Evolutionary conservation across 768 basidiomycete genomes (phyloP).

Genomic region (Russula sp.): DNA sequence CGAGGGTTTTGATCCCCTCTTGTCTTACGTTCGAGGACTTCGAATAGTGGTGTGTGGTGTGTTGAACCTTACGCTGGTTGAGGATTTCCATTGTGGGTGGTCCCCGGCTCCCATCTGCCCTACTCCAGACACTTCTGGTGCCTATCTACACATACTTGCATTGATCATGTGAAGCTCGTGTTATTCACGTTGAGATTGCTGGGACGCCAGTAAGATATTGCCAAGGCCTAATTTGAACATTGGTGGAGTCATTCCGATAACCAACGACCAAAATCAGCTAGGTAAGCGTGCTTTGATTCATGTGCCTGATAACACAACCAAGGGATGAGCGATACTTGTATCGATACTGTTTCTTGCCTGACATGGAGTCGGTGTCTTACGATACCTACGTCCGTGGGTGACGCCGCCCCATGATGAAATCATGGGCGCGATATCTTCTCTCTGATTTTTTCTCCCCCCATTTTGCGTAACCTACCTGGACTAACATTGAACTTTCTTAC

Average conservation of each 20-base stretch:
- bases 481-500: not conserved
- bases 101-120: not conserved
- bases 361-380: conserved; percentile 14
- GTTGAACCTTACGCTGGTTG: not conserved
- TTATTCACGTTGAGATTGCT: not conserved
- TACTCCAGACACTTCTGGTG: not conserved
- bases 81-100: conserved; percentile 1
- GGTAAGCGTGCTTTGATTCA: conserved; percentile 1
- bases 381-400: conserved; percentile 11
- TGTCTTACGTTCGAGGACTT: not conserved
- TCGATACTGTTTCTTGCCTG: not conserved
- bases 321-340: conserved; percentile 11
- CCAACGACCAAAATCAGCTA: not conserved
- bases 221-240: not conserved
- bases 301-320: not conserved
- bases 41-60: not conserved
- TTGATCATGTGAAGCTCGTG: not conserved
- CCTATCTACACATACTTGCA: not conserved
- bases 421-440: conserved; percentile 13
- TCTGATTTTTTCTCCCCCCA: conserved; percentile 2
- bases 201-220: not conserved
- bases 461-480: not conserved
- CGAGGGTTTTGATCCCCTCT: not conserved
- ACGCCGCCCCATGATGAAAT: not conserved
- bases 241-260: not conserved